Conservation (phyloP, 2,329 filamentous ascomycete genomes). For the Cadophora luteo-olivacea region DNA sequence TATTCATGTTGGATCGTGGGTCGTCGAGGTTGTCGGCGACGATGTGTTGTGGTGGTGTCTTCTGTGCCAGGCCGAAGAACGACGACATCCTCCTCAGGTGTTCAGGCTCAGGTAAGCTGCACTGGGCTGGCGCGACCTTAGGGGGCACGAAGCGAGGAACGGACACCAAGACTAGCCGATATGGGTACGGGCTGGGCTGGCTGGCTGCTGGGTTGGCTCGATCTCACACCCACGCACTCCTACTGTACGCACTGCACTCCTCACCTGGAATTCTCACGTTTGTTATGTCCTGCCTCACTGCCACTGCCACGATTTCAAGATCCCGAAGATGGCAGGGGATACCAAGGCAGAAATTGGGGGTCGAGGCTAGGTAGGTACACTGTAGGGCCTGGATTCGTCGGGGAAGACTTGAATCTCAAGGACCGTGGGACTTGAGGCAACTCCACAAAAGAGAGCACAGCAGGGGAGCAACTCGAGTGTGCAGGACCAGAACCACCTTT, state of each 20-base stretch:
- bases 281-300: not conserved
- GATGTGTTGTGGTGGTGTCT: conserved; percentile 21
- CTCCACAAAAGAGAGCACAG: conserved; percentile 10
- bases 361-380: not conserved
- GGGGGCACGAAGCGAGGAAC: not conserved
- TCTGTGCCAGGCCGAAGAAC: conserved; percentile 14
- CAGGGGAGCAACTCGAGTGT: not conserved
- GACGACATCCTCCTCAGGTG: conserved; percentile 11
- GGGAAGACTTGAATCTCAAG: not conserved
- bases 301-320: conserved; percentile 4
- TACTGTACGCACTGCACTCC: not conserved
- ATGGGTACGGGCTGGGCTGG: not conserved
- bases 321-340: not conserved
- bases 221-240: not conserved
- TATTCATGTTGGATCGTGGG: conserved; percentile 65
- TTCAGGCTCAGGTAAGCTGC: conserved; percentile 1
- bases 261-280: not conserved
- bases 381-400: not conserved
- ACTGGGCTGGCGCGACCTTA: conserved; percentile 1
- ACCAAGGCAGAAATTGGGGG: not conserved
- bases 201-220: not conserved
- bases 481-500: not conserved
- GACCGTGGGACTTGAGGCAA: not conserved
- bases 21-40: conserved; percentile 21
- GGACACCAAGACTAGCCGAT: not conserved